A percentile compares a stretch with the other conserved stretches of the same genome.
These are phyloP conservation scores for Hanseniaspora singularis DNA, from an alignment of 805 yeast species.

Conservation along the genomic window DNA sequence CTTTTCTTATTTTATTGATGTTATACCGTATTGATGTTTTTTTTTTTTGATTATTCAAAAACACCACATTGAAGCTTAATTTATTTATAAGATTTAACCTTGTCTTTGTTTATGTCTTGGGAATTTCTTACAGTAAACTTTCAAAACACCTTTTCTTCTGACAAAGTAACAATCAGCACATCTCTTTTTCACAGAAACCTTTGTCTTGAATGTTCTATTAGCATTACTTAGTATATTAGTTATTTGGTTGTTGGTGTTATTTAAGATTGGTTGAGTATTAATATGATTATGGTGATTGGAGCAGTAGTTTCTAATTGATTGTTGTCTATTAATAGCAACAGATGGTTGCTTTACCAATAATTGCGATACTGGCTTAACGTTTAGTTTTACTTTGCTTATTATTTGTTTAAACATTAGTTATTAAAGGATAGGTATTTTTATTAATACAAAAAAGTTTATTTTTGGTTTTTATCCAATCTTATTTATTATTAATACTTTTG, in stretches of 20 bases:
- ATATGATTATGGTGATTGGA: neutral
- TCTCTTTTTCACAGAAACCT: slow-evolving; percentile 85
- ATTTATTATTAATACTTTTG: too few species aligned
- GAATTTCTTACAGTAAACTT: slow-evolving; percentile 84
- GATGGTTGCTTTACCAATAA: neutral
- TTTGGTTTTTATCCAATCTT: neutral
- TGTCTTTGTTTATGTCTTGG: slow-evolving; percentile 93
- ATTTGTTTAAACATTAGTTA: neutral
- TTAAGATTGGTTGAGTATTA: neutral
- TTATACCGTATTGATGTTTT: too few species aligned
- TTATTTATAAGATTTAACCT: slow-evolving; percentile 35
- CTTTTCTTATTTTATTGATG: too few species aligned
- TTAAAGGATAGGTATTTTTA: too few species aligned
- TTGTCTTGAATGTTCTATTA: slow-evolving; percentile 73
- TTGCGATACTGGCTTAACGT: neutral
- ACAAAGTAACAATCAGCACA: slow-evolving; percentile 87
- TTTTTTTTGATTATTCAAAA: too few species aligned
- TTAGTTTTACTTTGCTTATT: neutral
- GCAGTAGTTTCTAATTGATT: neutral
- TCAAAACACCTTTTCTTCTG: slow-evolving; percentile 87
- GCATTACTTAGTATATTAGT: neutral
- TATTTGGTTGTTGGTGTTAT: neutral
- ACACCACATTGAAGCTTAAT: too few species aligned
- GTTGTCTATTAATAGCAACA: neutral
- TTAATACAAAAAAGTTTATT: too few species aligned